Base-by-base conservation (phyloP, 2,329 filamentous ascomycete genomes). In the Aspergillus carbonarius region DNA sequence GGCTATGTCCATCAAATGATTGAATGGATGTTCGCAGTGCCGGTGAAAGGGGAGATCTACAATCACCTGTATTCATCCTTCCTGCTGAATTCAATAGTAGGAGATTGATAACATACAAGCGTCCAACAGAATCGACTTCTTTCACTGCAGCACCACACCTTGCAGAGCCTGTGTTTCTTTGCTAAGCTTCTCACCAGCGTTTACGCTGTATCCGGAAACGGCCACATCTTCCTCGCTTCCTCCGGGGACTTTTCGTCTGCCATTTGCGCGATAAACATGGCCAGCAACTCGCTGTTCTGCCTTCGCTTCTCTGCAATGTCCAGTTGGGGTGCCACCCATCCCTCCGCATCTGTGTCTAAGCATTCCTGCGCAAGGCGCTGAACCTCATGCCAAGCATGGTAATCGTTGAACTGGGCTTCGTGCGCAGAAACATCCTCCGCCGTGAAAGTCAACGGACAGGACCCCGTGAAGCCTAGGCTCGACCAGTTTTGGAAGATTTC, bases 261-360 rank as follows among this genome's bases (percentile, higher is more conserved):
- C 58, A 66, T 55, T 20, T 42, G 58, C 56, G 61, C 57, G 32
- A 64, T 62, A 23, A 59, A 68, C 59, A 66, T 56, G 3, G 60
- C 30, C 51, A 67, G 44, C 23, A 76, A 49, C 32, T 68, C 64
- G 37, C 60, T 52, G 57, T 72, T 75, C 53, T 66, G 62, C 30
- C 56, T 62, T 52, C 55, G 57, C 50, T 64, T 68, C 44, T 67
- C 56, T 17, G 37, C 57, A 63, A 68, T 54, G 61, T 76, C 70
- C 35, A 73, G 7, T 30, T 68, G 59, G 13, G 72, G 74, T 6
- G 67, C 44, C 15, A 75, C 63, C 72, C 73, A 78, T 10, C 72
- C 73, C 48, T 76, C 73, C 0, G 64, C 63, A 64, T 76, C 74
- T 0, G 72, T 73, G 53, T 62, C 60, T 3, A 77, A 63, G 49